Evolutionary conservation across 2,329 filamentous ascomycete species (phyloP).

Genomic region (Clarireedia sp.): DNA sequence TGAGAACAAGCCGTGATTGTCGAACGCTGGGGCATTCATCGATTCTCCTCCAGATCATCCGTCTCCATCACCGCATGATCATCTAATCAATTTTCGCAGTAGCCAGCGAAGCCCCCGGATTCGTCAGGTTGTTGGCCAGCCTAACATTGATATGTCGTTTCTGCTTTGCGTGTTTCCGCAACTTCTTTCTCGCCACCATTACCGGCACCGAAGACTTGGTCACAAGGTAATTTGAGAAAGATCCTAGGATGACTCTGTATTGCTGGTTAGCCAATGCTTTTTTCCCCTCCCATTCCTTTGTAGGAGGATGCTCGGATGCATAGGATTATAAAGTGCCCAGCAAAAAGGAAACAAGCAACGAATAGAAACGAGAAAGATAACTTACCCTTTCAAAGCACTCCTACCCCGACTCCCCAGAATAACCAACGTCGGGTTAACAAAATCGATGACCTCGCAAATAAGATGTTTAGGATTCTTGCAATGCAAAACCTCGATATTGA

Average conservation of each 20-base stretch:
- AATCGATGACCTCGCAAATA: conserved; percentile 95
- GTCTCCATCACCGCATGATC: too few species aligned
- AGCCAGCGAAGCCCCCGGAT: conserved; percentile 36
- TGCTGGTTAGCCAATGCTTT: conserved; percentile 27
- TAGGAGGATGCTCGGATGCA: too few species aligned
- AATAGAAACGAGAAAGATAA: conserved; percentile 9
- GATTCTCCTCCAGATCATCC: too few species aligned
- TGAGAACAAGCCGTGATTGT: too few species aligned
- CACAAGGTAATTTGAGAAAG: conserved; percentile 95
- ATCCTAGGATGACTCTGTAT: conserved; percentile 78
- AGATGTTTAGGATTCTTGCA: conserved; percentile 97
- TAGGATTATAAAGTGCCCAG: neutral
- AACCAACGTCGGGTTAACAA: conserved; percentile 82
- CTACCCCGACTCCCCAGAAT: conserved; percentile 87
- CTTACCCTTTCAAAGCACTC: conserved; percentile 85
- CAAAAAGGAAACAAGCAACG: neutral
- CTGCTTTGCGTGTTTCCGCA: conserved; percentile 80
- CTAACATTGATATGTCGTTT: conserved; percentile 57
- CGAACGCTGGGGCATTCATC: too few species aligned
- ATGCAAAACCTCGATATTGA: conserved; percentile 93
- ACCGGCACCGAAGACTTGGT: conserved; percentile 95
- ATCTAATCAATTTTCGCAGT: conserved; percentile 12
- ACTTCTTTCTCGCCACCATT: conserved; percentile 90
- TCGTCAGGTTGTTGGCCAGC: conserved; percentile 74
- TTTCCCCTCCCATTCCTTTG: neutral